These are phyloP conservation scores for Plasmodium malariae DNA, from an alignment of 169 alveolate species.

Conservation along the genomic window DNA sequence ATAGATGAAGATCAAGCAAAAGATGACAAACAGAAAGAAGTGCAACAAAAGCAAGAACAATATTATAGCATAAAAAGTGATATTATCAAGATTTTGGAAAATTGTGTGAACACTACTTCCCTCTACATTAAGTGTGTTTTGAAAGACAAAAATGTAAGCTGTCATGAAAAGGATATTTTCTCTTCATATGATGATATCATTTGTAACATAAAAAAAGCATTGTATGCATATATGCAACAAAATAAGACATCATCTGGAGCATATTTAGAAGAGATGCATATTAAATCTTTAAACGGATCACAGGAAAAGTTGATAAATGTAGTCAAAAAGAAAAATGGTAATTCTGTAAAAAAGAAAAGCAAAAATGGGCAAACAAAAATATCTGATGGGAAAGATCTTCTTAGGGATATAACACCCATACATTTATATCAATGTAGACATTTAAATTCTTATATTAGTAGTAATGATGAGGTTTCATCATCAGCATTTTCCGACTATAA, in stretches of 20 bases:
- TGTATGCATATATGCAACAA: constrained; percentile 11
- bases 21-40: not conserved
- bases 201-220: constrained; percentile 58
- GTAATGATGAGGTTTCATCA: not conserved
- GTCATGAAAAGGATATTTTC: constrained; percentile 49
- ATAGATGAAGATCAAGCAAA: not conserved
- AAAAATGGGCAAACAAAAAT: not conserved
- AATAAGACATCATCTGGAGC: not conserved
- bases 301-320: not conserved
- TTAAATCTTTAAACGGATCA: not conserved
- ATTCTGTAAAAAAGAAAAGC: constrained; percentile 1
- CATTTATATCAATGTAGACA: not conserved
- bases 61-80: constrained; percentile 24
- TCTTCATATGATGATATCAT: constrained; percentile 36
- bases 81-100: constrained; percentile 55
- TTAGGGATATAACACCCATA: not conserved
- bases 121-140: constrained; percentile 56
- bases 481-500: constrained; percentile 4
- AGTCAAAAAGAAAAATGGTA: constrained; percentile 12
- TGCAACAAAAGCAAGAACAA: not conserved
- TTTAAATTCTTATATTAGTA: not conserved
- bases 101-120: constrained; percentile 57
- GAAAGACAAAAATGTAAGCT: constrained; percentile 23
- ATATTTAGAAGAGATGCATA: not conserved
- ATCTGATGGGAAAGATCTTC: not conserved